Base-by-base conservation (phyloP, 352 stramenopile species). In the Phytophthora sojae region DNA sequence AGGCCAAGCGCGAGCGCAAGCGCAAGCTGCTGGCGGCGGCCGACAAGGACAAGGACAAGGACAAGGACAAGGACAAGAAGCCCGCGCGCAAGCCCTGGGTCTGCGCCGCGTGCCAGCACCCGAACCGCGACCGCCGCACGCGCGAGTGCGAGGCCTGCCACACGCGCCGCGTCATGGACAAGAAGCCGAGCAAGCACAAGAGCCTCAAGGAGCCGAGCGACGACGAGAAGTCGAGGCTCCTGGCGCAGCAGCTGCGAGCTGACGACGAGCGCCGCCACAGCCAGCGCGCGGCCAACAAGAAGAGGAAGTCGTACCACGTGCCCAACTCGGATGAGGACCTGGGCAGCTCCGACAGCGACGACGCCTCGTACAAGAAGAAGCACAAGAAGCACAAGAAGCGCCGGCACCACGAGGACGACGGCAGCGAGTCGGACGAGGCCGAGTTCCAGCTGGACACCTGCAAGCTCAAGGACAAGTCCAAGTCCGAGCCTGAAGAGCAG, bases 301-400 rank as follows among this genome's bases (percentile, higher is more conserved):
- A 87, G 59, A 72, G 79, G 25, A 93, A 91, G 53, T 92, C 88
- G 52, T 96, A 96, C 71, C 86, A 83, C 51, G 76, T 96, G 7
- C 89, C 85, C 6, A 85, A 91, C 62, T 96, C 88, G 50, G 90
- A 96, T 62, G 88, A 95, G 35, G 89, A 96, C 45, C 57, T 92
- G 3, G 86, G 75, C 23, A 79, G 67, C 26, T 80, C 76, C 1
- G 69, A 73, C 35, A 77, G 75, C 49, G 80, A 88, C 11, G 75
- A 76, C n/a, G 19, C 79, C 73, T 7, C 29, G 29, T 67, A 73
- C 68, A 80, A 79, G 66, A 83, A 76, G 47, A 70, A 72, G 51
- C 72, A 71, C 55, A 64, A 57, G 19, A 71, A 63, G 19, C 55
- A 73, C 14, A 69, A 74, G 47, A 78, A 83, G 39, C 73, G 56